These are phyloP conservation scores for Penicillium digitatum DNA, from an alignment of 2,329 filamentous ascomycete species.

Conservation along the genomic window DNA sequence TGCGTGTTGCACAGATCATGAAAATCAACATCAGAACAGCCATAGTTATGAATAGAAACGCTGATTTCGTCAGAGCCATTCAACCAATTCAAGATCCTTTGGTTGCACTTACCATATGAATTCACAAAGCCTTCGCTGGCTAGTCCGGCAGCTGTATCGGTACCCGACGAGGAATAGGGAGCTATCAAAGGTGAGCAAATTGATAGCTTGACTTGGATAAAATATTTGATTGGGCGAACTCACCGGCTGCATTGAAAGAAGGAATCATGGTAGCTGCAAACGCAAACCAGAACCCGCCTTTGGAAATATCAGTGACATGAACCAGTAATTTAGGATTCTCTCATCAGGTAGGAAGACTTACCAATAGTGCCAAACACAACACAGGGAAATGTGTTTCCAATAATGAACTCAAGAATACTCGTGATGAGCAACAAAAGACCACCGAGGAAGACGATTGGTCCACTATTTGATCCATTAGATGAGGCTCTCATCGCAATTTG, in stretches of 20 bases:
- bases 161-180: constrained; percentile 26
- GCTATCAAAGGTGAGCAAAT: constrained; percentile 10
- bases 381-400: constrained; percentile 58
- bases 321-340: neutral
- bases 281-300: constrained; percentile 53
- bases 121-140: constrained; percentile 22
- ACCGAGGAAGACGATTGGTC: constrained; percentile 51
- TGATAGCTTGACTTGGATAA: constrained; percentile 40
- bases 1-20: constrained; percentile 66
- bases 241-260: constrained; percentile 49
- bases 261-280: constrained; percentile 56
- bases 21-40: constrained; percentile 63
- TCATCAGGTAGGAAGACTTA: constrained; percentile 15
- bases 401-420: constrained; percentile 54
- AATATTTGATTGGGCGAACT: constrained; percentile 48
- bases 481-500: neutral
- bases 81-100: no score
- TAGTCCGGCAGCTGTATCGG: constrained; percentile 24
- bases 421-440: constrained; percentile 53
- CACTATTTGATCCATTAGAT: constrained; percentile 32
- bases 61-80: neutral
- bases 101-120: constrained; percentile 20
- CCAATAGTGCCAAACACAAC: constrained; percentile 56
- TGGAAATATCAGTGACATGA: neutral
- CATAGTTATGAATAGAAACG: constrained; percentile 65